These are phyloP conservation scores for Saturnispora mendoncae DNA, from an alignment of 805 yeast genomes.

Conservation along the genomic window DNA sequence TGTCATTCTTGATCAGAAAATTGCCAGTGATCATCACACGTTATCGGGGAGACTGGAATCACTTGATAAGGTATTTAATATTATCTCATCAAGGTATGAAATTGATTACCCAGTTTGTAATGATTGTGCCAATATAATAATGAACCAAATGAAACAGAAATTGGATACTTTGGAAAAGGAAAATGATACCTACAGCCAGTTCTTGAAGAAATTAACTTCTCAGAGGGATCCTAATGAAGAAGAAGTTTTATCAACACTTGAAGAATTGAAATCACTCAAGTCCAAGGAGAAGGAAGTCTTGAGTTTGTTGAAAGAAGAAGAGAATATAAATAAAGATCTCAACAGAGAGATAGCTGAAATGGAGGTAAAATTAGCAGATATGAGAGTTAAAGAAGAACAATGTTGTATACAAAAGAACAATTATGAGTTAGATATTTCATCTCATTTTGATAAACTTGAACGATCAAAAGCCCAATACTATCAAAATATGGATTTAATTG, in stretches of 20 bases:
- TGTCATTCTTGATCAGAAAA: conserved; percentile 13
- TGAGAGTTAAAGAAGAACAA: conserved; percentile 38
- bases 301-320: conserved; percentile 34
- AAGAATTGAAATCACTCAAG: conserved; percentile 40
- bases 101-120: conserved; percentile 81
- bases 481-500: conserved; percentile 54
- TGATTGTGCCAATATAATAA: conserved; percentile 67
- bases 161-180: conserved; percentile 70
- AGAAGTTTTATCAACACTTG: conserved; percentile 37
- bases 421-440: conserved; percentile 43
- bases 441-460: conserved; percentile 47
- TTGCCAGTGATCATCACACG: background rate
- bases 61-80: conserved; percentile 58
- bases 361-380: conserved; percentile 30
- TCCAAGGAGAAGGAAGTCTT: conserved; percentile 31
- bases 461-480: conserved; percentile 57
- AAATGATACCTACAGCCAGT: conserved; percentile 67
- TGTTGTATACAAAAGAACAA: conserved; percentile 44
- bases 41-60: conserved; percentile 29
- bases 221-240: conserved; percentile 37
- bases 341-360: conserved; percentile 40
- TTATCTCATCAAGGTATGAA: conserved; percentile 67
- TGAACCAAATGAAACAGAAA: conserved; percentile 55
- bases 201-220: conserved; percentile 58
- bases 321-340: conserved; percentile 35